Conservation (phyloP, 768 basidiomycete genomes). For the Leccinum ochraceum region DNA sequence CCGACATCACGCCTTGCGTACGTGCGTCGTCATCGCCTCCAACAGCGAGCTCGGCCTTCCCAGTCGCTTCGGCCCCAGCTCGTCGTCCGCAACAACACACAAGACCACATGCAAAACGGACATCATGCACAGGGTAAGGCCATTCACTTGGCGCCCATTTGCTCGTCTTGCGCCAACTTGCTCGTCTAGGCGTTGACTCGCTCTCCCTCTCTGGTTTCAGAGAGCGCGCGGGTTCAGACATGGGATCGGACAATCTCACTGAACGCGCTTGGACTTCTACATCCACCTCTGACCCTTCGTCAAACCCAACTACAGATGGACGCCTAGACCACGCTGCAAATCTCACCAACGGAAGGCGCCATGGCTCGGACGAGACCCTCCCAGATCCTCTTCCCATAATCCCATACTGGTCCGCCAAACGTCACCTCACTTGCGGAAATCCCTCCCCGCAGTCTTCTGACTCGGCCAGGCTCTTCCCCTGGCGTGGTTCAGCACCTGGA, state of each 20-base stretch:
- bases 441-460: conserved; percentile 70
- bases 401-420: conserved; percentile 85
- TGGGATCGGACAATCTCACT: conserved; percentile 56
- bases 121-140: conserved; percentile 25
- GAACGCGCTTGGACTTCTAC: conserved; percentile 51
- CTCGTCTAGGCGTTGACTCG: conserved; percentile 21
- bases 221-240: conserved; percentile 25
- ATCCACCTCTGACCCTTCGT: conserved; percentile 52
- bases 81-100: conserved; percentile 2
- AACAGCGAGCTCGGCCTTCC: conserved; percentile 9
- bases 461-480: conserved; percentile 66
- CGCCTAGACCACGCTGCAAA: conserved; percentile 31
- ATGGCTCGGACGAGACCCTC: conserved; percentile 48
- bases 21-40: conserved; percentile 6
- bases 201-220: conserved; percentile 18
- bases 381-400: conserved; percentile 57
- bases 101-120: conserved; percentile 34
- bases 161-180: conserved; percentile 5
- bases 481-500: conserved; percentile 78
- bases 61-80: conserved; percentile 4
- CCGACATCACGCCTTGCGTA: conserved; percentile 7
- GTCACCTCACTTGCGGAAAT: conserved; percentile 90
- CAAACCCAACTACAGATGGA: conserved; percentile 37
- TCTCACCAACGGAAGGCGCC: conserved; percentile 37
- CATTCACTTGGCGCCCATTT: background rate